phyloP scores from a whole-genome alignment of 331 rosid species.

The Prunus yedoensis region DNA sequence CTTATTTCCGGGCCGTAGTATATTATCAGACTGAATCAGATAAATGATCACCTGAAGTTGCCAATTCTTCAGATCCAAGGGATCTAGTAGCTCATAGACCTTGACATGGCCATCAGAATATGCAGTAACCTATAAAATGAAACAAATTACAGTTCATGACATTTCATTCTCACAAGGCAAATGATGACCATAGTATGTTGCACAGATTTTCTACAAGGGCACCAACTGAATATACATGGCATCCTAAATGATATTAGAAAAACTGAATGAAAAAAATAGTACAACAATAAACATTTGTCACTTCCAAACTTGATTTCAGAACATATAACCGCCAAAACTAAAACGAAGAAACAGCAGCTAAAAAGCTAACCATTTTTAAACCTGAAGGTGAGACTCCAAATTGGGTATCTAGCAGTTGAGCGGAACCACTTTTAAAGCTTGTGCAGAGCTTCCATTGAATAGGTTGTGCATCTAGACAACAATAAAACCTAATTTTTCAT shows the following conservation, averaged over 20 bases:
- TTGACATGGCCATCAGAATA: slow-evolving; percentile 71
- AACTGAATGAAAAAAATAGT: not conserved
- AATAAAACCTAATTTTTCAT: not conserved
- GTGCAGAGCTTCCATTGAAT: slow-evolving; percentile 75
- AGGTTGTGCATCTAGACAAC: slow-evolving; percentile 58
- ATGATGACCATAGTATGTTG: not conserved
- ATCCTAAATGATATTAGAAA: slow-evolving; percentile 4
- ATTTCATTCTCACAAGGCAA: not conserved
- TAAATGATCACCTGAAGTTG: slow-evolving; percentile 82
- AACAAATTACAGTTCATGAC: not conserved
- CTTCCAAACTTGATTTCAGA: slow-evolving; percentile 2
- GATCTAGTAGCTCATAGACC: slow-evolving; percentile 73
- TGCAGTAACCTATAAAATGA: slow-evolving; percentile 58
- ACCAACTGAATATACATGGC: slow-evolving; percentile 3
- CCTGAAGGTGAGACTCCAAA: slow-evolving; percentile 61
- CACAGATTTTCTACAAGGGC: not conserved
- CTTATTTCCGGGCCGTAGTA: too few relatives aligned
- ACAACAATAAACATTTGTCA: not conserved
- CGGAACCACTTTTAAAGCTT: slow-evolving; percentile 52
- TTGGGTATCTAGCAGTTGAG: slow-evolving; percentile 70
- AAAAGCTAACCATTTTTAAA: slow-evolving; percentile 73
- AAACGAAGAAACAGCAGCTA: not conserved
- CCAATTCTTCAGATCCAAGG: slow-evolving; percentile 80
- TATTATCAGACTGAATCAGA: slow-evolving; percentile 7
- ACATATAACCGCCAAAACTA: slow-evolving; percentile 1